Base-by-base conservation (phyloP, 257 asterid species). In the Penstemon barbatus region DNA sequence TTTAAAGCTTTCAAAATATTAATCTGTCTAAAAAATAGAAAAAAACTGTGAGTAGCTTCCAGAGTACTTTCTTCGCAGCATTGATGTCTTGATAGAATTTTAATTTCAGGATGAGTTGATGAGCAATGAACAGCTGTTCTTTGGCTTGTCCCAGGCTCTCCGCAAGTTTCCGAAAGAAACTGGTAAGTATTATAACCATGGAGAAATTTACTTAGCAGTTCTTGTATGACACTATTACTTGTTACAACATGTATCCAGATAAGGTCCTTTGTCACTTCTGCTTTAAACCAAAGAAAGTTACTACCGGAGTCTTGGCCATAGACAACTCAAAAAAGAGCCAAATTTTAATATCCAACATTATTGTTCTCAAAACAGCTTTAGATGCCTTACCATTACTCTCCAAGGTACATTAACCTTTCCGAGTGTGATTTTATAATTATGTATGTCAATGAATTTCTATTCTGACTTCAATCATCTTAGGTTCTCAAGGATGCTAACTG, bases 201-300 rank as follows among this genome's bases (percentile, higher is more conserved):
- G 57, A 65, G 44, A 58, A 43, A 61, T 52, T 68, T 74, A 45
- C 44, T 74, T 51, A 7, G 41, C 64, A 57, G 18, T 62, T 65
- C 62, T 45, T 25, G 42, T 52, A 50, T 50, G 74, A 59, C 61
- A 44, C 38, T 25, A 77, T 38, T 75, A 25, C 58, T 55, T 73
- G 74, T 66, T 71, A 46, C 64, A 13, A 54, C 41, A 49, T 71
- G 69, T 60, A 4, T 82, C 77, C 89, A 92, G 98, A 93, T 84
- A 88, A 92, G 89, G 96, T 93, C 77, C 94, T 93, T 66, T 93
- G 98, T 78, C 96, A 93, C 81, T 93, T 93, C 83, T 93, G 99
- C 88, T 93, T 93, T 77, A 90, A 90, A 83, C 95, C 94, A 74
- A 90, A 88, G 87, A 90, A 81, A 75, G 95, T 93, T 53, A 84